Evolutionary conservation across 2,329 filamentous ascomycete genomes (phyloP), one percentile per base, ranked within the genome.

Genomic region (Aspergillaceae sp.): DNA sequence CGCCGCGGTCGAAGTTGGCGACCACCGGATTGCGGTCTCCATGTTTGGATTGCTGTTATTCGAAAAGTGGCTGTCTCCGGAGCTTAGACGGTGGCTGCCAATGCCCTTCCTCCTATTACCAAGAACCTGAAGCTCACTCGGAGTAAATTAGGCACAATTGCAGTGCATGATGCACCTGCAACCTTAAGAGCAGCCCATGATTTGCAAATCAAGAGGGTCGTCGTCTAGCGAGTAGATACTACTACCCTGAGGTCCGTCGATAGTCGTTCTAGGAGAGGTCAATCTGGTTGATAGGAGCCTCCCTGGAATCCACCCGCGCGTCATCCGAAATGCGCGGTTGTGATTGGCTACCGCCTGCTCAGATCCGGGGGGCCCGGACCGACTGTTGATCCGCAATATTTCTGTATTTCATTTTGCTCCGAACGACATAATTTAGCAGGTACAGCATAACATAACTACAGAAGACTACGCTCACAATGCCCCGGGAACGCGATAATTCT

Each of bases 1-100:
- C 54, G 70, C 59, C 55, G 67, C 59, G 52, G 72, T 74, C 40
- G 79, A 78, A 56, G 75, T 76, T 43, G 77, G 75, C 50, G 79
- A 82, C 78, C 79, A 83, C 57, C 80, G 74, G 51, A 83, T 77
- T 40, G 80, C 79, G 30, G 78, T 59, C 47, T 65, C 62, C 62
- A 65, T 64, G 19, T 19, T 19, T 19, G 19, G 19, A 34, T 5
- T 51, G 54, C 41, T 46, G 19, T 9, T 28, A 26, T 27, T 7
- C 19, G 8, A 19, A 19, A 19, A 19, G 2, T 19, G 19, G 19
- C 19, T 19, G 19, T 19, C 19, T 19, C 19, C 19, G 19, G 19
- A 19, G 19, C 19, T 19, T 19, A 2, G 2, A 19, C 19, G 19
- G 19, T 19, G 19, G 19, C 19, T 19, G 19, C 19, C 19, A 19